A percentile compares a stretch with the other conserved stretches of the same genome.
phyloP scores from a whole-genome alignment of 2,329 filamentous ascomycete genomes.

The Fusarium haematococcum region DNA sequence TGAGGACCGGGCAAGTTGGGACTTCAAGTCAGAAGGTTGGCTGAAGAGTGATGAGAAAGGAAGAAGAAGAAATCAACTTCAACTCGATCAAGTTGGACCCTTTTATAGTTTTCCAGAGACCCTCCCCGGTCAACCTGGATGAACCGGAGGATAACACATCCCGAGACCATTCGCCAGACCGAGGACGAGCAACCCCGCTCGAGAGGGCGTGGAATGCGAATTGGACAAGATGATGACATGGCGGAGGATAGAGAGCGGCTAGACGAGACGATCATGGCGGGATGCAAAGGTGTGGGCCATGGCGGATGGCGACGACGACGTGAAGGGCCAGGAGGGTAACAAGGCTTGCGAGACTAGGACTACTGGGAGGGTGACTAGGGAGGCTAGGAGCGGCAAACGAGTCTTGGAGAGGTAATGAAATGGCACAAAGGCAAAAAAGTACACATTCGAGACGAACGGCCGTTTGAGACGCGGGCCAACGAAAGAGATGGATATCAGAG shows the following conservation, averaged over 20 bases:
- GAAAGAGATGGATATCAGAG: constrained; percentile 32
- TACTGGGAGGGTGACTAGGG: constrained; percentile 39
- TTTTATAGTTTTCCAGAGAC: constrained; percentile 72
- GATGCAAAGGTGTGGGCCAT: constrained; percentile 51
- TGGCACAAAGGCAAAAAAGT: constrained; percentile 28
- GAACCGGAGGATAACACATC: constrained; percentile 56
- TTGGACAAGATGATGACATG: constrained; percentile 51
- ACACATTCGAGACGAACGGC: constrained; percentile 28
- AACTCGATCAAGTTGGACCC: constrained; percentile 61
- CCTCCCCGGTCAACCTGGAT: constrained; percentile 51
- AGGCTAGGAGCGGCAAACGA: constrained; percentile 47
- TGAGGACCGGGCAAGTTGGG: constrained; percentile 28
- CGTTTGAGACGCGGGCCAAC: constrained; percentile 41
- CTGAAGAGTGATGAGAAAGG: constrained; percentile 57
- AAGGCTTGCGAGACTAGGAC: constrained; percentile 45
- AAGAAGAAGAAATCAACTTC: constrained; percentile 62
- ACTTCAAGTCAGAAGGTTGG: constrained; percentile 32
- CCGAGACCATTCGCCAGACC: constrained; percentile 58
- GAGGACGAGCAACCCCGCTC: constrained; percentile 56
- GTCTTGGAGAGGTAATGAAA: constrained; percentile 29
- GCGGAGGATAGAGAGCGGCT: constrained; percentile 44
- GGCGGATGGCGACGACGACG: constrained; percentile 44
- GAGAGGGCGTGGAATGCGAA: constrained; percentile 43
- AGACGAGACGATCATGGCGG: constrained; percentile 50
- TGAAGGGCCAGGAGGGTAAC: constrained; percentile 29